Base-by-base conservation (phyloP, 192 early-diverging fungal species). In the Endogone sp. region DNA sequence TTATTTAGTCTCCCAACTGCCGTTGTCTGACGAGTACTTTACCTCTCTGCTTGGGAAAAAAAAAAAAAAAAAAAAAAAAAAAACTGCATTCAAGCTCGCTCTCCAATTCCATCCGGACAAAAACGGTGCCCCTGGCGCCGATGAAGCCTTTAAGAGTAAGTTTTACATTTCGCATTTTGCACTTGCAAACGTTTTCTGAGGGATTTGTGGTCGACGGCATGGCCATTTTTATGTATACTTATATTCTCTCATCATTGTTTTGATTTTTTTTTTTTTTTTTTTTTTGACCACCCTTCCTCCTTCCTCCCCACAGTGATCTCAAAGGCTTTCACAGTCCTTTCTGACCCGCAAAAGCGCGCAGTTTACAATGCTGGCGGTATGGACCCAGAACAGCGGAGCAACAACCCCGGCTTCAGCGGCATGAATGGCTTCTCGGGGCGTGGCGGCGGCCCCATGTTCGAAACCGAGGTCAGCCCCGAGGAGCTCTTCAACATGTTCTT, bases 401-500 rank as follows among this genome's bases (percentile, higher is more conserved):
- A 81, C 20, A 75, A 69, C 11, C 69, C 74, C 10, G 78, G 75
- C 29, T 68, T 69, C 59, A 68, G 79, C 49, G 75, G 69, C 27
- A 74, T 75, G 54, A 76, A 70, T n/a, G 81, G 82, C 29, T 79
- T 78, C 54, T 62, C 71, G 56, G 61, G 55, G 30, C 70, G 63
- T 27, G 59, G 29, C 29, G 57, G 31, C 44, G 60, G 60, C 9
- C 60, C 66, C 2, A 55, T 62, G 61, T 74, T 81, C 56, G 84
- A 82, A 59, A 87, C 91, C 20, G 96, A 97, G 72, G 84, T 97
- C 25, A 88, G 86, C 22, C 95, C 96, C 9, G 96, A 98, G 74
- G 96, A 98, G 32, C 71, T 98, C 24, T 95, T 98, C 77, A 94
- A 95, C 72, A 95, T 95, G 92, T 98, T 98, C 69, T 96, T 98